Base-by-base conservation (phyloP, 169 alveolate species). In the Amoebophrya sp. region DNA sequence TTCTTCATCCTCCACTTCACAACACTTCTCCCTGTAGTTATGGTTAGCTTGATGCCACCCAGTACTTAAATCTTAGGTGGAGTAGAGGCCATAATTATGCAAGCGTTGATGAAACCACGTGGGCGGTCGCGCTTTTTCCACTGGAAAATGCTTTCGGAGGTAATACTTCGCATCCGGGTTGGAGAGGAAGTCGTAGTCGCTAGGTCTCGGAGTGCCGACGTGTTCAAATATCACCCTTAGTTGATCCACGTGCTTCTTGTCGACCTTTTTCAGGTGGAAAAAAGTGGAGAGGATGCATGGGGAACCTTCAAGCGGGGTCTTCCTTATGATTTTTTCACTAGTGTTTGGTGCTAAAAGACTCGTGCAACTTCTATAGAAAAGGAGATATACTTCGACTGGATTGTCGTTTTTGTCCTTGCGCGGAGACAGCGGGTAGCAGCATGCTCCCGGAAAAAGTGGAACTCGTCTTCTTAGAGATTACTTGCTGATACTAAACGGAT, bases 121-220 rank as follows among this genome's bases (percentile, higher is more conserved):
- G 76, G 91, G 92, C 89, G 93, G 95, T 89, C 95, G 95, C 92
- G 96, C 93, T 40, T 95, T 93, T 33, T 65, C 83, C 2, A 10
- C 0, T 29, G 83, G 83, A 26, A 65, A 65, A 36, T 65, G 83
- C 33, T 65, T 65, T 36, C n/a, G 18, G 39, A 96, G 93, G 91
- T 96, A 96, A 40, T 95, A 92, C 39, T 94, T 94, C 41, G 96
- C 97, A 78, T 96, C 97, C n/a, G 95, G 95, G 65, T 96, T 96
- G 38, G 90, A 94, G 40, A 96, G 93, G 40, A 94, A 94, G 89
- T 94, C 96, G 55, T 96, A 92, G 90, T 98, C 99, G 90, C 96
- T 98, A 93, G 97, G 98, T 77, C 92, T 78, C 0, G 99, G 99
- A 34, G 99, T 97, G 78, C 99, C 99, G 39, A 97, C 93, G 39